These are phyloP conservation scores for Fomitopsis pulvina DNA, from an alignment of 768 basidiomycete genomes.

Conservation along the genomic window DNA sequence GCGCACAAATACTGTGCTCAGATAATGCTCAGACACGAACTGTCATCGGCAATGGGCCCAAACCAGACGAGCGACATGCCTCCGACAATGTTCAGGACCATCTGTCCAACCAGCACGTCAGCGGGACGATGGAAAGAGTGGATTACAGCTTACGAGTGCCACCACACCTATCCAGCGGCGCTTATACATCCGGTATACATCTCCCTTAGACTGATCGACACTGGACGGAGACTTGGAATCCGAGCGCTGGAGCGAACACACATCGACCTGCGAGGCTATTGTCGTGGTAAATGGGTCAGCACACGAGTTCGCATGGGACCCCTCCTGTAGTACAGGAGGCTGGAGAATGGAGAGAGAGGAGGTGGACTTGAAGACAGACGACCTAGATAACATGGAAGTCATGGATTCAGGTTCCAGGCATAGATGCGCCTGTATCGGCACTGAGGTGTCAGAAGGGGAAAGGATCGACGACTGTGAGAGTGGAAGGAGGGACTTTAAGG, in stretches of 20 bases:
- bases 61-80: slow-evolving; percentile 80
- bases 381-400: too few relatives aligned
- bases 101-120: slow-evolving; percentile 27
- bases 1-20: not conserved
- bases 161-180: slow-evolving; percentile 58
- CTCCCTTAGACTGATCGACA: not conserved
- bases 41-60: slow-evolving; percentile 68
- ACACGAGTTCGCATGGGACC: too few relatives aligned
- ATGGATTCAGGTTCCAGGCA: too few relatives aligned
- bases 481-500: not conserved
- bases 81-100: slow-evolving; percentile 52
- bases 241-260: not conserved
- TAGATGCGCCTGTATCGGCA: too few relatives aligned
- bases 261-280: too few relatives aligned
- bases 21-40: slow-evolving; percentile 28
- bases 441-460: too few relatives aligned
- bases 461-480: too few relatives aligned
- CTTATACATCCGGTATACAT: slow-evolving; percentile 42
- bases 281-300: too few relatives aligned
- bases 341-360: too few relatives aligned
- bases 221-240: not conserved
- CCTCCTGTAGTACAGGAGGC: too few relatives aligned
- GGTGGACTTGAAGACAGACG: too few relatives aligned
- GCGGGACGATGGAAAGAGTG: not conserved
- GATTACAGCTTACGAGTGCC: slow-evolving; percentile 42